These are phyloP conservation scores for Mycena belliarum DNA, from an alignment of 768 basidiomycete species.

Conservation along the genomic window DNA sequence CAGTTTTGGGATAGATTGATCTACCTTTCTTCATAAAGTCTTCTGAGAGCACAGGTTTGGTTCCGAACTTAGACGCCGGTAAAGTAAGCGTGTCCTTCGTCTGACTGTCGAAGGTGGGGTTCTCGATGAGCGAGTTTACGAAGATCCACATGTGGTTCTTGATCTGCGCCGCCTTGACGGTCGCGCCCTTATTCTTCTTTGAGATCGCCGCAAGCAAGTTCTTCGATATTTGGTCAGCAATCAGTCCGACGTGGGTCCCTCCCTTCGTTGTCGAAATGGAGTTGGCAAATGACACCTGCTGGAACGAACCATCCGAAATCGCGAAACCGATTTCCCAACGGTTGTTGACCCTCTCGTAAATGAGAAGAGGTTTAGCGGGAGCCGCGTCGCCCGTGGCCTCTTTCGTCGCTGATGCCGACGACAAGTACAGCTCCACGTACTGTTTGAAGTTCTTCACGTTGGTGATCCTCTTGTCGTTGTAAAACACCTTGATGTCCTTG, in stretches of 20 bases:
- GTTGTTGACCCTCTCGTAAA: slow-evolving; percentile 76
- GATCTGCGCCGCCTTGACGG: slow-evolving; percentile 90
- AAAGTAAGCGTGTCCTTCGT: slow-evolving; percentile 96
- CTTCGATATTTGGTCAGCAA: slow-evolving; percentile 90
- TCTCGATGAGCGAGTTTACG: slow-evolving; percentile 93
- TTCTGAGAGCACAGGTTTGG: slow-evolving; percentile 80
- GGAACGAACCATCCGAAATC: slow-evolving; percentile 88
- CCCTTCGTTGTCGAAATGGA: slow-evolving; percentile 96
- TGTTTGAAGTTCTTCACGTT: slow-evolving; percentile 96
- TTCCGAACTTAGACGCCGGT: slow-evolving; percentile 85
- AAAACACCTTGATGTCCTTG: slow-evolving; percentile 88
- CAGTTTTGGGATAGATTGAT: background rate
- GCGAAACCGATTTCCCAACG: slow-evolving; percentile 98
- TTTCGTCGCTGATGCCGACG: slow-evolving; percentile 74
- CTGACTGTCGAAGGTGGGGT: slow-evolving; percentile 98
- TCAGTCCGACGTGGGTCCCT: slow-evolving; percentile 85
- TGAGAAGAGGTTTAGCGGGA: slow-evolving; percentile 69
- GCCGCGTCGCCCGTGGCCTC: slow-evolving; percentile 78
- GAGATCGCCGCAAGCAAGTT: slow-evolving; percentile 75
- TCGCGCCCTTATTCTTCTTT: slow-evolving; percentile 98
- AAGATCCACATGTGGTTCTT: slow-evolving; percentile 99
- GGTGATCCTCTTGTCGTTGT: slow-evolving; percentile 82
- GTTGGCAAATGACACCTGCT: slow-evolving; percentile 97
- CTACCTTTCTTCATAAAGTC: slow-evolving; percentile 97
- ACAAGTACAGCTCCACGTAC: slow-evolving; percentile 93